phyloP scores from a whole-genome alignment of 2,329 filamentous ascomycete species.

The Daldinia sp. region DNA sequence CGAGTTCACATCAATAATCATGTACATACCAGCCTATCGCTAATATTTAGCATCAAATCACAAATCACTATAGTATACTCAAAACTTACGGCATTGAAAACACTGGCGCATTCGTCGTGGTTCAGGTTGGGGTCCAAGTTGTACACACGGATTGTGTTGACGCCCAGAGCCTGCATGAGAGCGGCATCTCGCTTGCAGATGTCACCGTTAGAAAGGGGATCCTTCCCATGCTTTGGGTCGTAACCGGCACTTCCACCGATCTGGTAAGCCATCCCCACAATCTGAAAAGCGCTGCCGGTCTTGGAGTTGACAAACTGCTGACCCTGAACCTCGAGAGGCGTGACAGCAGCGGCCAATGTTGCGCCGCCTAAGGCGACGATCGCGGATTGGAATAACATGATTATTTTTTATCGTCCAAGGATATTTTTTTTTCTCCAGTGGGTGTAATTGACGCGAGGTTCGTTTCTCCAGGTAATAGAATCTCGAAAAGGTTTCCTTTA shows the following conservation, averaged over 20 bases:
- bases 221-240: constrained; percentile 60
- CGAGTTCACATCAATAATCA: constrained; percentile 74
- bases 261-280: constrained; percentile 74
- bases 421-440: background rate
- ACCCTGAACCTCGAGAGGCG: constrained; percentile 63
- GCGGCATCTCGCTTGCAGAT: constrained; percentile 71
- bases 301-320: constrained; percentile 67
- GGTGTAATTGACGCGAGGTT: background rate
- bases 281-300: constrained; percentile 68
- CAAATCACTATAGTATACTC: background rate
- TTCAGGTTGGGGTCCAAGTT: constrained; percentile 72
- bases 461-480: constrained; percentile 7
- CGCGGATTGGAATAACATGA: constrained; percentile 52
- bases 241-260: constrained; percentile 71
- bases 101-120: constrained; percentile 71
- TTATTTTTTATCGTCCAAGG: constrained; percentile 1
- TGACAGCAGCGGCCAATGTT: constrained; percentile 63
- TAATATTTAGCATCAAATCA: constrained; percentile 6
- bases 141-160: constrained; percentile 76
- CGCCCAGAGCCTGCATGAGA: constrained; percentile 69
- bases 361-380: constrained; percentile 63
- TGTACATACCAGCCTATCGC: constrained; percentile 66
- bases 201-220: constrained; percentile 67
- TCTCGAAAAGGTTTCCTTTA: constrained; percentile 4
- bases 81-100: constrained; percentile 67